A percentile compares a stretch with the other conserved stretches of the same genome.
Conservation (phyloP, 1,139 yeast genomes). For the Pichia cactophila region DNA sequence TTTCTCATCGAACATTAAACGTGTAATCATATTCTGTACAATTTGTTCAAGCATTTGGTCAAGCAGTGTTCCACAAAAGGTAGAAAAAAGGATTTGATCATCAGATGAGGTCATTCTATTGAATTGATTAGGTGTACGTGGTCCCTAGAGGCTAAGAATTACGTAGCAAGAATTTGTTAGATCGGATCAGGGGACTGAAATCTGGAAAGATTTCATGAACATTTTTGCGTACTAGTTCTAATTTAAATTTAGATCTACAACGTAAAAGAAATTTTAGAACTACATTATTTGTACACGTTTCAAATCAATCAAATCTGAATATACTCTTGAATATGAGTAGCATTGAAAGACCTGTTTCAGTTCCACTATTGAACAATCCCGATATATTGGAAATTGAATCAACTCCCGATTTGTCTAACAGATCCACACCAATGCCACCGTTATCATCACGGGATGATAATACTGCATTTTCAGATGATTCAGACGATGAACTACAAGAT, state of each 20-base stretch:
- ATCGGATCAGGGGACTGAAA: neutral
- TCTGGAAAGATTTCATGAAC: neutral
- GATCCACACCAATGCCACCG: constrained; percentile 4
- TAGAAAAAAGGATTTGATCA: constrained; percentile 19
- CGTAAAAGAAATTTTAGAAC: neutral
- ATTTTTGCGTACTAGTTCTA: neutral
- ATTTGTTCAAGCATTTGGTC: constrained; percentile 34
- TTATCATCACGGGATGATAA: constrained; percentile 5
- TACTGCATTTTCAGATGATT: constrained; percentile 25
- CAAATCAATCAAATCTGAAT: neutral
- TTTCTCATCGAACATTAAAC: constrained; percentile 35
- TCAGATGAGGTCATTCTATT: constrained; percentile 5
- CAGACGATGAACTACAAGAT: constrained; percentile 63
- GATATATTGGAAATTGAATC: neutral
- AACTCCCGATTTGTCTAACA: neutral
- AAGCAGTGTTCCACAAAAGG: constrained; percentile 28
- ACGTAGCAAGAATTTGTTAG: neutral
- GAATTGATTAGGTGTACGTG: neutral
- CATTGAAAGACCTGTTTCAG: neutral
- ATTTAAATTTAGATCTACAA: neutral
- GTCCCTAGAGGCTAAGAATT: neutral
- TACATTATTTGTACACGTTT: neutral
- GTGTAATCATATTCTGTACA: constrained; percentile 36
- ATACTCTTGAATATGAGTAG: neutral
- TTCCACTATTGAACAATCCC: neutral